Evolutionary conservation across 306 rosid species (phyloP).

Genomic region (Citrullus mucosospermus): DNA sequence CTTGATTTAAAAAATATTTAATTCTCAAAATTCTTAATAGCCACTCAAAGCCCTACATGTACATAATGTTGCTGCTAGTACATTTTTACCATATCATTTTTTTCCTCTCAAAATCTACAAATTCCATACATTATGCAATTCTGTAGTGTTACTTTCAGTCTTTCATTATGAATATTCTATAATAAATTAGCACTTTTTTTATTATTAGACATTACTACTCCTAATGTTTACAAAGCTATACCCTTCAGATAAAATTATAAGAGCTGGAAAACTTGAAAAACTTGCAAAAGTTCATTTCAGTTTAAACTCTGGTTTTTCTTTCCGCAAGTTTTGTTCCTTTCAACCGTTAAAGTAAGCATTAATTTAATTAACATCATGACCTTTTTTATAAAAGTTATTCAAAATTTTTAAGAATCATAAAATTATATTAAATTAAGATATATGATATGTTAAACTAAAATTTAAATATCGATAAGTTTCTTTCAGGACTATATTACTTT

Average conservation of each 20-base stretch:
- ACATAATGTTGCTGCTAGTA: background rate
- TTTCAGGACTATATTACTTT: background rate
- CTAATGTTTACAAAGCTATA: background rate
- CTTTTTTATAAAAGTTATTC: background rate
- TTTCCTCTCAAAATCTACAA: background rate
- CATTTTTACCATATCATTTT: background rate
- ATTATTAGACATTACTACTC: background rate
- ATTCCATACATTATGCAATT: background rate
- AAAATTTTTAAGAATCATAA: background rate
- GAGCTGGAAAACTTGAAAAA: background rate
- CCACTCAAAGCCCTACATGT: background rate
- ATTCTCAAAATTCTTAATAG: background rate
- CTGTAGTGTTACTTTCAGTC: background rate
- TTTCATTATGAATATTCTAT: background rate
- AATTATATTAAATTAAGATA: background rate
- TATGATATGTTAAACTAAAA: background rate
- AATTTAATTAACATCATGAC: background rate
- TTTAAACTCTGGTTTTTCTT: background rate
- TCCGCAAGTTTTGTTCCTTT: background rate
- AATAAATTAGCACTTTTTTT: background rate
- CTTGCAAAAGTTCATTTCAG: background rate
- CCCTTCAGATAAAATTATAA: background rate
- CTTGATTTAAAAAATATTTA: background rate
- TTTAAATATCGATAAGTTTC: background rate
- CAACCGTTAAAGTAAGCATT: background rate